These are phyloP conservation scores for Gentiana straminea DNA, from an alignment of 257 asterid genomes.

Conservation along the genomic window DNA sequence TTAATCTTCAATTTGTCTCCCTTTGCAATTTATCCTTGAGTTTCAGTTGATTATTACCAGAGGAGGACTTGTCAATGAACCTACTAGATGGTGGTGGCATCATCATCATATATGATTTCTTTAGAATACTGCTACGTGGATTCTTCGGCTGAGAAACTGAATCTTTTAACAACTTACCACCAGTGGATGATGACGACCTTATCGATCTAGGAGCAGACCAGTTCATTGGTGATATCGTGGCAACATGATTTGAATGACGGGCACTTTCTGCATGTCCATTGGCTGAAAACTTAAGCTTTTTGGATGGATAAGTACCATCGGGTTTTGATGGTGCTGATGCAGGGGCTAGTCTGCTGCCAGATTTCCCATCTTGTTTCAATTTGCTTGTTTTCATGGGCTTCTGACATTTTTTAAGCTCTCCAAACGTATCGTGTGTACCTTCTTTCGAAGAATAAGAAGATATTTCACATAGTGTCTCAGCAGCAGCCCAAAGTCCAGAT, in stretches of 20 bases:
- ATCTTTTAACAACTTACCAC: conserved; percentile 32
- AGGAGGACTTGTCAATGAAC: conserved; percentile 33
- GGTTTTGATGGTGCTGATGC: conserved; percentile 25
- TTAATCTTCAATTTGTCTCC: conserved; percentile 24
- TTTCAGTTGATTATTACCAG: conserved; percentile 32
- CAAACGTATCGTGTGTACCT: conserved; percentile 19
- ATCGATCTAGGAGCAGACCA: conserved; percentile 28
- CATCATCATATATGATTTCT: conserved; percentile 37
- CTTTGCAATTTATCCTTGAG: conserved; percentile 29
- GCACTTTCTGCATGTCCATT: conserved; percentile 17
- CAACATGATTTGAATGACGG: conserved; percentile 16
- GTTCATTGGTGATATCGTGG: conserved; percentile 27
- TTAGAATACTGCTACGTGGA: conserved; percentile 30
- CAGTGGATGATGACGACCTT: conserved; percentile 37
- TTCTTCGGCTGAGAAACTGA: conserved; percentile 23
- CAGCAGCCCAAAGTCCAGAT: conserved; percentile 45
- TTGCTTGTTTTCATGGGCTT: conserved; percentile 38
- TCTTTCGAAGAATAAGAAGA: conserved; percentile 29
- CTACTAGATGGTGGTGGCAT: conserved; percentile 42
- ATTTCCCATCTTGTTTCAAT: conserved; percentile 33
- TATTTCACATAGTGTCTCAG: conserved; percentile 63
- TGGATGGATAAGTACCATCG: conserved; percentile 39
- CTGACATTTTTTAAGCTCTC: conserved; percentile 38
- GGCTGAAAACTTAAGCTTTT: conserved; percentile 50
- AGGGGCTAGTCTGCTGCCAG: conserved; percentile 30